Conservation (phyloP, 352 stramenopile species). For the Globisporangium apiculatum region DNA sequence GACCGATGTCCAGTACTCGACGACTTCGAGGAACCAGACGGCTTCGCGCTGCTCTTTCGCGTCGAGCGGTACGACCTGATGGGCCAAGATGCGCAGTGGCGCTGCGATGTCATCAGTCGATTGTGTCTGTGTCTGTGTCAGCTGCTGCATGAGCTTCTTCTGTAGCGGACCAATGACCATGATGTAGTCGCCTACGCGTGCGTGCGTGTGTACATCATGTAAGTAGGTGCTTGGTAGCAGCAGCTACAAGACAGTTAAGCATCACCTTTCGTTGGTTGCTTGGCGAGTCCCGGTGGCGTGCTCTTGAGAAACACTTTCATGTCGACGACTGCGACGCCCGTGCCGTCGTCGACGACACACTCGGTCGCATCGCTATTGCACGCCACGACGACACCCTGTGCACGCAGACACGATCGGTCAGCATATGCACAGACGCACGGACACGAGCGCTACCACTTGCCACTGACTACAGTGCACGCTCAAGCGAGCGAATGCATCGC, state of each 20-base stretch:
- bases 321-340: slow-evolving; percentile 47
- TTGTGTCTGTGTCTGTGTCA: slow-evolving; percentile 5
- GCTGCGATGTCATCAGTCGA: slow-evolving; percentile 4
- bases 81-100: slow-evolving; percentile 29
- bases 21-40: slow-evolving; percentile 64
- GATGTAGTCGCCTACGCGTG: slow-evolving; percentile 41
- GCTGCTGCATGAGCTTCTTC: slow-evolving; percentile 20
- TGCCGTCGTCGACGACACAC: slow-evolving; percentile 72
- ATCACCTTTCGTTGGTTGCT: slow-evolving; percentile 29
- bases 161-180: slow-evolving; percentile 73
- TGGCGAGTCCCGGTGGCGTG: slow-evolving; percentile 36
- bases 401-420: neutral
- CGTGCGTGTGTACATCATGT: neutral
- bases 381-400: slow-evolving; percentile 48
- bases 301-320: slow-evolving; percentile 62
- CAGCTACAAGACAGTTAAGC: neutral
- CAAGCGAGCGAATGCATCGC: neutral
- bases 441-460: neutral
- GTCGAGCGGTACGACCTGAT: slow-evolving; percentile 54
- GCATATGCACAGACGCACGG: neutral
- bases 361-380: slow-evolving; percentile 22
- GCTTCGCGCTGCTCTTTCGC: slow-evolving; percentile 51
- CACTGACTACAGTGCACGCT: neutral
- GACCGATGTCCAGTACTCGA: slow-evolving; percentile 61
- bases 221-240: no score